Evolutionary conservation across 176 grass and related monocot genomes (phyloP), one percentile per base, ranked within the genome.

Genomic region (Paspalum vaginatum): DNA sequence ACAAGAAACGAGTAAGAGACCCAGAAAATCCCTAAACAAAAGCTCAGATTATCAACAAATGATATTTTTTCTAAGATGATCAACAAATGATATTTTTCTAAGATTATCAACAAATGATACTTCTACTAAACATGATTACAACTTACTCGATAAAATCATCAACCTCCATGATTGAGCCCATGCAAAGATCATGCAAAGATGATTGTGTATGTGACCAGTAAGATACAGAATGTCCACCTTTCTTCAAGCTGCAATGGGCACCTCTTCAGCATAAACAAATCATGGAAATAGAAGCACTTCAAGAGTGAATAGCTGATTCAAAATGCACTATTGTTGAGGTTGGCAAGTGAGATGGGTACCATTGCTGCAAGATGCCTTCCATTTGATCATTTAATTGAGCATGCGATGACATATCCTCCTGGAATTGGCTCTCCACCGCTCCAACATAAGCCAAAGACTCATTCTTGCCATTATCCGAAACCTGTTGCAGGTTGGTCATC

Each of bases 131-230:
- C 13, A 70, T 65, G 78, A 25, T 68, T 38, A 85, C 57, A 77
- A 80, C 83, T 90, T 92, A 94, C 91, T 88, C 27, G 24, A 84
- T 83, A 60, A 78, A 84, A 72, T 70, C 27, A 58, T 88, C 67
- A 78, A 82, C 48, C 52, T 97, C 91, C 59, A 69, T 58, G 80
- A 74, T 56, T 27, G 79, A 85, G 67, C 62, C 75, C 47, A 88
- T 88, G 57, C 67, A 75, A 69, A 94, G 71, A 55, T 86, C 32
- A 77, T 86, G 71, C 74, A 92, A 69, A 48, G 79, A 90, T 61
- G 77, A 86, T 73, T 91, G 87, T 38, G 79, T 18, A 76, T 85
- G 84, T 64, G 83, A 87, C 87, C 58, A 91, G 64, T 88, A 88
- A 89, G 81, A 85, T 68, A 83, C 46, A 56, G 89, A 94, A 70